These are phyloP conservation scores for Hypoxylon sp. DNA, from an alignment of 2,329 filamentous ascomycete species.

Conservation along the genomic window DNA sequence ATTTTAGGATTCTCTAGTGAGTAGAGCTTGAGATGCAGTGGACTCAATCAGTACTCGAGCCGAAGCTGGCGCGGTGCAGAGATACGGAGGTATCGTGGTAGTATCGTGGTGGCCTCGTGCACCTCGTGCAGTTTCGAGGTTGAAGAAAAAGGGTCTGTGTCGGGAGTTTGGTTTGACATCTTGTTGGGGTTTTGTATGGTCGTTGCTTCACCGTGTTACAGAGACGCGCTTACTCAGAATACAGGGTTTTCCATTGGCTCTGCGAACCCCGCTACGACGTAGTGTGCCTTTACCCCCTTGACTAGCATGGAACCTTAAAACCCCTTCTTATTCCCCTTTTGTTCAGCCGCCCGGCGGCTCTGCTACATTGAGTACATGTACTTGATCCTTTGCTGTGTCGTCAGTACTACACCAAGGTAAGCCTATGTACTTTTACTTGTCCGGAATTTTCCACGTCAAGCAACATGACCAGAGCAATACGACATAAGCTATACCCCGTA, in stretches of 20 bases:
- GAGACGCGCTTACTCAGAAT: slow-evolving; percentile 54
- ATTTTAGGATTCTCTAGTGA: slow-evolving; percentile 14
- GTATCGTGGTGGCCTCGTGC: slow-evolving; percentile 40
- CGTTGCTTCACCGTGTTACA: slow-evolving; percentile 59
- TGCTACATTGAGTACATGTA: slow-evolving; percentile 33
- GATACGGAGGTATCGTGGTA: slow-evolving; percentile 24
- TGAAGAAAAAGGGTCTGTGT: slow-evolving; percentile 53
- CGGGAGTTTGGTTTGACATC: slow-evolving; percentile 58
- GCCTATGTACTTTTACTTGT: slow-evolving; percentile 18
- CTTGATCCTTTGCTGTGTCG: slow-evolving; percentile 1
- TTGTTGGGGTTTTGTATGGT: slow-evolving; percentile 55
- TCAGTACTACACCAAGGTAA: not conserved
- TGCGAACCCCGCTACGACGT: slow-evolving; percentile 41
- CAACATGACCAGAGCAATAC: slow-evolving; percentile 28
- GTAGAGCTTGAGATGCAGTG: slow-evolving; percentile 21
- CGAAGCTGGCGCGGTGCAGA: slow-evolving; percentile 1
- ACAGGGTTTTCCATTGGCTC: slow-evolving; percentile 52
- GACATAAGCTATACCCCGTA: slow-evolving; percentile 42
- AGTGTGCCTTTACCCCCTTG: slow-evolving; percentile 37
- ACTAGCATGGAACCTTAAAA: slow-evolving; percentile 44
- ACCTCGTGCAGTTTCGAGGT: slow-evolving; percentile 42
- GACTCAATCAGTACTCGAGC: slow-evolving; percentile 32
- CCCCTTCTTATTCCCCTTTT: slow-evolving; percentile 50
- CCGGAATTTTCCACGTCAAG: slow-evolving; percentile 32
- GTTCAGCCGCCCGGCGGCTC: slow-evolving; percentile 43